phyloP scores from a whole-genome alignment of 2,329 filamentous ascomycete species.

The Colletotrichum orbiculare region DNA sequence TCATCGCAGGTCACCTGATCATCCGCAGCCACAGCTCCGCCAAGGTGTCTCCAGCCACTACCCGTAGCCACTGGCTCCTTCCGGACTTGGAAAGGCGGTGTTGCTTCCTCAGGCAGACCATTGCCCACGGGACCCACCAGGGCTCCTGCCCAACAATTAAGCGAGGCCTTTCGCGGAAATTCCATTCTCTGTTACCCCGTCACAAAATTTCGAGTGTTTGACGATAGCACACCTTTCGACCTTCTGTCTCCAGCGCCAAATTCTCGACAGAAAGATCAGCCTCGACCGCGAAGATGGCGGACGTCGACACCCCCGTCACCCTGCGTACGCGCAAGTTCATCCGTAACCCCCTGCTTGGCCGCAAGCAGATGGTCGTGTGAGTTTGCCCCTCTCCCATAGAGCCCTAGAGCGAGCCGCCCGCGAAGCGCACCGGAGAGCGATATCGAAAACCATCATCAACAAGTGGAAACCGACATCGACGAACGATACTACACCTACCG shows the following conservation, averaged over 20 bases:
- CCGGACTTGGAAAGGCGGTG: too few species aligned
- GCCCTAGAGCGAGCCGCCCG: background rate
- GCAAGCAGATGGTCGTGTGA: constrained; percentile 99
- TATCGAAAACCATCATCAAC: background rate
- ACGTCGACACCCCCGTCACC: constrained; percentile 80
- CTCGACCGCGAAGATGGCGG: constrained; percentile 81
- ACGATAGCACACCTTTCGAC: constrained; percentile 36
- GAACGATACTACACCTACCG: background rate
- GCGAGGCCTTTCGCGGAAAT: constrained; percentile 41
- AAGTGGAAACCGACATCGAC: background rate
- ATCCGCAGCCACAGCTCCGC: too few species aligned
- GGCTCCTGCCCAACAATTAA: constrained; percentile 58
- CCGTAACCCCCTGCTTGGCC: constrained; percentile 97
- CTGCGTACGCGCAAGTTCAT: constrained; percentile 99
- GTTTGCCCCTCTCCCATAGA: constrained; percentile 53
- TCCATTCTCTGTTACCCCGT: constrained; percentile 30
- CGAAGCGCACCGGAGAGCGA: constrained; percentile 1
- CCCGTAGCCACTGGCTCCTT: too few species aligned
- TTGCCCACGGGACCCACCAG: constrained; percentile 40
- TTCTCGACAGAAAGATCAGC: constrained; percentile 44
- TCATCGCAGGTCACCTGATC: too few species aligned
- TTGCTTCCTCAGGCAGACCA: background rate
- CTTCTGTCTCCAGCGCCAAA: constrained; percentile 36
- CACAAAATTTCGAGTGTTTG: constrained; percentile 32
- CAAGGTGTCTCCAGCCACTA: too few species aligned